Evolutionary conservation across 139 green algal genomes (phyloP), one percentile per base, ranked within the genome.

Genomic region (Auxenochlorella pyrenoidosa): DNA sequence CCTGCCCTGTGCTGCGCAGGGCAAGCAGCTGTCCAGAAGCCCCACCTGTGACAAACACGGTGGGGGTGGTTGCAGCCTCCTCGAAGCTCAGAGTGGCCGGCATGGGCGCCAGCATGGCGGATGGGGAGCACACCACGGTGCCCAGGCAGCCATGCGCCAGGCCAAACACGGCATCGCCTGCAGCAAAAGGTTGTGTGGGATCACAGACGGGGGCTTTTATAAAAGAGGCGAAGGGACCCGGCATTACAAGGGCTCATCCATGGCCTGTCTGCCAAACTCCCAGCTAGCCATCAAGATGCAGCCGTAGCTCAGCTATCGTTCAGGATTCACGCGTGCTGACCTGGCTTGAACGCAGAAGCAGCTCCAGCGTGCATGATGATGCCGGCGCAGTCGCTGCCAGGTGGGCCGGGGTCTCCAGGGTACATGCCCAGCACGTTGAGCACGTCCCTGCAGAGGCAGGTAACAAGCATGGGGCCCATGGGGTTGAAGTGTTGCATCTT

Each of bases 91-190:
- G 36, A 63, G 85, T 85, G 5, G 86, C 58, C 28, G 95, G 96
- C 93, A 97, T 86, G 44, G 90, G 65, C 30, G 94, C 94, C 84
- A 98, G 47, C 12, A 91, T 94, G 41, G 90, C 85, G 2, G 86
- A 82, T 15, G 90, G 91, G 5, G 90, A 91, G 18, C 91, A 41
- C 3, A 97, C 95, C 47, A 94, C 90, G 0, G 93, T 94, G 77
- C 94, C 96, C 40, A 97, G 88, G 87, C 90, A 94, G 19, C 95
- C 96, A 32, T 83, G 84, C 0, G 96, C 96, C 51, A 98, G 88
- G 26, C 96, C 96, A 92, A 97, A 97, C 60, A 97, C 96, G 10
- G 92, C 72, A 8, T 94, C 84, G 26, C 95, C 95, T 73, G 88
- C 65, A 26, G 30, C 16, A n/a, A 36, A 30, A 30, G 19, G 43